phyloP scores from a whole-genome alignment of 2,329 filamentous ascomycete genomes.

The Paecilomyces sp. region DNA sequence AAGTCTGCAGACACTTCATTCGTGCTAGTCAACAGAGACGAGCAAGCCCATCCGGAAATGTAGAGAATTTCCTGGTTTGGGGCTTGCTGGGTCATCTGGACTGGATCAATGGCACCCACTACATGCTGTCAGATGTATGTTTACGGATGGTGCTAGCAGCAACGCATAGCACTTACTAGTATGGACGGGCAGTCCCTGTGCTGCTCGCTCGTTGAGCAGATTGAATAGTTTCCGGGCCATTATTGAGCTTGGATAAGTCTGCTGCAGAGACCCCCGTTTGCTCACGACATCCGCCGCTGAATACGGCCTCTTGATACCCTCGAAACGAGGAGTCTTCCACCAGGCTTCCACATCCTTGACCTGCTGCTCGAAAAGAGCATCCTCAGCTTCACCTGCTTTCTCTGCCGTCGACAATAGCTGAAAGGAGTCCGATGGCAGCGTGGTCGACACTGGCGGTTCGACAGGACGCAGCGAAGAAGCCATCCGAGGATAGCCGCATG shows the following conservation, averaged over 20 bases:
- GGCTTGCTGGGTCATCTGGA: conserved; percentile 98
- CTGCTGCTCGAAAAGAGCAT: conserved; percentile 76
- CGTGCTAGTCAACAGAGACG: conserved; percentile 81
- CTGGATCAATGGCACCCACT: conserved; percentile 96
- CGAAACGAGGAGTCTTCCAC: conserved; percentile 81
- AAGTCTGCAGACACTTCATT: conserved; percentile 98
- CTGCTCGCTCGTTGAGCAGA: conserved; percentile 68
- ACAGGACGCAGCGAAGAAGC: conserved; percentile 48
- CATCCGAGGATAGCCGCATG: conserved; percentile 43
- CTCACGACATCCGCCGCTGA: conserved; percentile 84
- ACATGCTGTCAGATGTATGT: neutral
- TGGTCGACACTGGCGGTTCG: conserved; percentile 54
- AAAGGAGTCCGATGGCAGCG: conserved; percentile 67
- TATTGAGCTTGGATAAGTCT: conserved; percentile 83
- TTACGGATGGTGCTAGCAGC: neutral
- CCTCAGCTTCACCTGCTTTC: conserved; percentile 75
- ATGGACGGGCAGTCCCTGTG: conserved; percentile 80
- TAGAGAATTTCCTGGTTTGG: conserved; percentile 94
- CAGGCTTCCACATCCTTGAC: conserved; percentile 78
- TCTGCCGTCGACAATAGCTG: conserved; percentile 72
- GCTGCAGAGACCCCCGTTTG: conserved; percentile 81
- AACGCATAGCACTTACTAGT: conserved; percentile 58
- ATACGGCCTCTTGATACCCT: conserved; percentile 88
- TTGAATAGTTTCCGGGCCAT: conserved; percentile 96
- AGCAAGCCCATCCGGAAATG: conserved; percentile 96